These are phyloP conservation scores for Huntiella moniliformis DNA, from an alignment of 2,329 filamentous ascomycete genomes.

Conservation along the genomic window DNA sequence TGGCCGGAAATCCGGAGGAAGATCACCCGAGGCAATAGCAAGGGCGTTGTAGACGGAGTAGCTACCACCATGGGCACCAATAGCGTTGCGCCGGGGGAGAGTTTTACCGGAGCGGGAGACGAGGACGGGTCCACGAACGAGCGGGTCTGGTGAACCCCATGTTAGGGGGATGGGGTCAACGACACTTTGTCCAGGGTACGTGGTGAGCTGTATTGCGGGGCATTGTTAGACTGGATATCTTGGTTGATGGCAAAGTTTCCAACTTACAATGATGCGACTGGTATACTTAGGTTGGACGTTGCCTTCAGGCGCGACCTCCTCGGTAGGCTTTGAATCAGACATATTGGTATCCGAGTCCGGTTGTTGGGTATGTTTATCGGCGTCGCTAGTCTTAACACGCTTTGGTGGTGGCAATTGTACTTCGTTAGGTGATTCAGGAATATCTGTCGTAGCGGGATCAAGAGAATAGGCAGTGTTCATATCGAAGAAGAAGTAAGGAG, in stretches of 20 bases:
- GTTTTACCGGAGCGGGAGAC: conserved; percentile 14
- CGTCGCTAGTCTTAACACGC: neutral
- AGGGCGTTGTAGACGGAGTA: conserved; percentile 94
- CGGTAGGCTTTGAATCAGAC: conserved; percentile 2
- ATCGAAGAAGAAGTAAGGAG: neutral
- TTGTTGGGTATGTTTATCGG: conserved; percentile 1
- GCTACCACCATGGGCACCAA: conserved; percentile 46
- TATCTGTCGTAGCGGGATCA: neutral
- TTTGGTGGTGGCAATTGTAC: neutral
- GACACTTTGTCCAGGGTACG: conserved; percentile 15
- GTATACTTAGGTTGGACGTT: conserved; percentile 5
- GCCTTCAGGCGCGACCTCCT: neutral
- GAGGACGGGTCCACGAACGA: conserved; percentile 14
- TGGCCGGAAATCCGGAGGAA: conserved; percentile 49
- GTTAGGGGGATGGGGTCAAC: conserved; percentile 14
- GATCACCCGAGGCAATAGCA: conserved; percentile 76
- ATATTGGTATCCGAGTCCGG: neutral
- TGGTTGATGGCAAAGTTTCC: neutral
- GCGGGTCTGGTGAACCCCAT: conserved; percentile 13
- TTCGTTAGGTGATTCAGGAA: neutral
- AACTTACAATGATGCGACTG: conserved; percentile 11
- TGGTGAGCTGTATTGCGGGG: conserved; percentile 12
- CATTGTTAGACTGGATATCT: neutral
- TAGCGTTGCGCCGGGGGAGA: conserved; percentile 14
- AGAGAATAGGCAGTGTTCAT: conserved; percentile 10